These are phyloP conservation scores for Cardamine chenopodiifolia DNA, from an alignment of 345 rosid species.

Conservation along the genomic window DNA sequence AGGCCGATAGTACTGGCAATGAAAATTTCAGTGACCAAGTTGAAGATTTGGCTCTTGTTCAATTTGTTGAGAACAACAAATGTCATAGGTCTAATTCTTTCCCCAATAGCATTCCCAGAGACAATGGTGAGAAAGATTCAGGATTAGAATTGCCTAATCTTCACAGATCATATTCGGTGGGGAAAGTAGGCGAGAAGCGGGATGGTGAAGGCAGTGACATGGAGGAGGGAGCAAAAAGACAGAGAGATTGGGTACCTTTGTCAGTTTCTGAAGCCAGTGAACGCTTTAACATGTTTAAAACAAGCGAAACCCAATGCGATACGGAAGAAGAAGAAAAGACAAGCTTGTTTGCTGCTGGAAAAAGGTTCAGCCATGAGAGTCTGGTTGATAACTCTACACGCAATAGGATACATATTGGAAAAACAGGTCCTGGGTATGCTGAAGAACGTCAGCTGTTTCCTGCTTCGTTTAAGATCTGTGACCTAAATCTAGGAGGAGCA, in stretches of 20 bases:
- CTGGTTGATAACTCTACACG: constrained; percentile 41
- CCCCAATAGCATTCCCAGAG: constrained; percentile 51
- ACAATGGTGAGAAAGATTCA: constrained; percentile 49
- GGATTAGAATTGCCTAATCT: constrained; percentile 47
- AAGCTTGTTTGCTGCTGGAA: constrained; percentile 28
- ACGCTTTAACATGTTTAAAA: constrained; percentile 40
- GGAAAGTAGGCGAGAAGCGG: constrained; percentile 73
- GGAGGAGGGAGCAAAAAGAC: constrained; percentile 59
- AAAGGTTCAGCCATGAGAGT: constrained; percentile 39
- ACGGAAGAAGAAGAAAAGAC: constrained; percentile 41
- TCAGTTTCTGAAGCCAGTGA: constrained; percentile 45
- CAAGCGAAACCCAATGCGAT: constrained; percentile 37
- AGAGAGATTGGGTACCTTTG: constrained; percentile 68
- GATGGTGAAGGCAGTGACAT: constrained; percentile 53
- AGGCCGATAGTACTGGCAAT: constrained; percentile 44
- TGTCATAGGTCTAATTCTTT: constrained; percentile 67
- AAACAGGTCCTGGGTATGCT: constrained; percentile 48
- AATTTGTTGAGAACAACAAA: constrained; percentile 48
- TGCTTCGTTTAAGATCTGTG: constrained; percentile 84
- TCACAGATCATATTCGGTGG: constrained; percentile 56
- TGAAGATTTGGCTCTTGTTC: constrained; percentile 44
- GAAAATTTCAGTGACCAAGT: constrained; percentile 48
- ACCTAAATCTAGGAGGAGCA: constrained; percentile 83
- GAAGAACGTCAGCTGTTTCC: constrained; percentile 82
- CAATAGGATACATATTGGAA: constrained; percentile 39